Evolutionary conservation across 1,139 yeast genomes (phyloP), one percentile per base, ranked within the genome.

Genomic region (Candida mesenterica): DNA sequence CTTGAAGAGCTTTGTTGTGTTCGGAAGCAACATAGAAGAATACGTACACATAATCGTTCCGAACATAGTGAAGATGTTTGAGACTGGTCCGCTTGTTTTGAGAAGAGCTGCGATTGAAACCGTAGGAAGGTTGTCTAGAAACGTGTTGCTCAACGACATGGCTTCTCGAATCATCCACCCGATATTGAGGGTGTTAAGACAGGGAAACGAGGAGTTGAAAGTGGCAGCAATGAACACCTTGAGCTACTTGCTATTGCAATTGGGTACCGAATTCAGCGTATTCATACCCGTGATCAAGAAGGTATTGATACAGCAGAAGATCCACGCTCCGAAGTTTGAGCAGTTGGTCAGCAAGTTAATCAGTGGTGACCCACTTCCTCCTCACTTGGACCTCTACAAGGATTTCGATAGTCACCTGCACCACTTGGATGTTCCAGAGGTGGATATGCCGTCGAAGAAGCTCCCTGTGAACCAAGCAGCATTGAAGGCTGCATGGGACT

Each of bases 111-210:
- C 97, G 0, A 82, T 94, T 38, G 86, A 84, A 38, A 80, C 96
- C 0, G 69, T 92, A 27, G 97, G 97, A 1, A 82, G 86, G 49
- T 60, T 94, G 17, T 81, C 96, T 2, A 79, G 79, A 48, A 75
- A 72, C 28, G 84, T 90, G 3, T 75, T 82, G 46, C 64, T 94
- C 40, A 81, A 79, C 40, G 97, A 92, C 50, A 84, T 89, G 89
- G 83, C 96, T 0, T 85, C 97, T 2, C 69, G 96, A 45, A 86
- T 92, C 30, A 77, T 94, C 22, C 97, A 92, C 50, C 95, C 97
- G 0, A 61, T 94, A 13, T 62, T 90, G 8, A 65, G 97, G 38
- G 83, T 89, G 0, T 62, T 92, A 31, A 67, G 71, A 19, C 69
- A 68, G 45, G 69, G 63, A 9, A 76, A 72, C 41, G 84, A 77